phyloP scores from a whole-genome alignment of 371 early-diverging fungal genomes.

The Blastocladiella emersonii region DNA sequence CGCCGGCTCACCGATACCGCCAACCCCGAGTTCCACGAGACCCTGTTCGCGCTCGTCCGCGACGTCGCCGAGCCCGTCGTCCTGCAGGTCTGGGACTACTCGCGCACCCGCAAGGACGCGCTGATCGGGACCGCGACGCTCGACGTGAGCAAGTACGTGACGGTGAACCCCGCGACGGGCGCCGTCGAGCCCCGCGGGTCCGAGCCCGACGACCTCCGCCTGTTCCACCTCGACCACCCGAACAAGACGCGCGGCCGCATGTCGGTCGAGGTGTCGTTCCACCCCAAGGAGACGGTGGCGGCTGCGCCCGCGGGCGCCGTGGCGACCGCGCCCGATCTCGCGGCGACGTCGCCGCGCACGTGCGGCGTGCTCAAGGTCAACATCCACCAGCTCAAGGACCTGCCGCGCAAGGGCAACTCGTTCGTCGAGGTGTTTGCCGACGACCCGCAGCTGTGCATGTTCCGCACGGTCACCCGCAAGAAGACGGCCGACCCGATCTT shows the following conservation, averaged over 20 bases:
- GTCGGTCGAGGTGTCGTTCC: neutral
- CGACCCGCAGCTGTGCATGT: neutral
- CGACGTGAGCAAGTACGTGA: neutral
- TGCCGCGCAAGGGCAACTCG: neutral
- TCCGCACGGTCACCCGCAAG: neutral
- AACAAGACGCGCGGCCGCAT: neutral
- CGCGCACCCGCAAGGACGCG: neutral
- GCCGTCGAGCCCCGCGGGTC: neutral
- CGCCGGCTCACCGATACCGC: neutral
- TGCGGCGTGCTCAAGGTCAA: neutral
- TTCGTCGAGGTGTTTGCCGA: neutral
- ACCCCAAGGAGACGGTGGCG: neutral
- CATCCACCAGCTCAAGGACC: neutral
- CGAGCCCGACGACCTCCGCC: neutral
- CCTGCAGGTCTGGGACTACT: conserved; percentile 2
- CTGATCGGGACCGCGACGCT: neutral
- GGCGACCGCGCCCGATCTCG: neutral
- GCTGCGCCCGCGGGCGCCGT: too few relatives aligned
- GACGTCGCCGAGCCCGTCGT: neutral
- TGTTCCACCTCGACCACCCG: neutral
- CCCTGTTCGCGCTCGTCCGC: neutral
- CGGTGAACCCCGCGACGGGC: neutral
- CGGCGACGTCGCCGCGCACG: too few relatives aligned
- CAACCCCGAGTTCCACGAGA: neutral
- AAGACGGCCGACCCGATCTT: conserved; percentile 1